A percentile compares a stretch with the other conserved stretches of the same genome.
phyloP scores from a whole-genome alignment of 176 grass and related monocot species.

The Pontederia crassipes region DNA sequence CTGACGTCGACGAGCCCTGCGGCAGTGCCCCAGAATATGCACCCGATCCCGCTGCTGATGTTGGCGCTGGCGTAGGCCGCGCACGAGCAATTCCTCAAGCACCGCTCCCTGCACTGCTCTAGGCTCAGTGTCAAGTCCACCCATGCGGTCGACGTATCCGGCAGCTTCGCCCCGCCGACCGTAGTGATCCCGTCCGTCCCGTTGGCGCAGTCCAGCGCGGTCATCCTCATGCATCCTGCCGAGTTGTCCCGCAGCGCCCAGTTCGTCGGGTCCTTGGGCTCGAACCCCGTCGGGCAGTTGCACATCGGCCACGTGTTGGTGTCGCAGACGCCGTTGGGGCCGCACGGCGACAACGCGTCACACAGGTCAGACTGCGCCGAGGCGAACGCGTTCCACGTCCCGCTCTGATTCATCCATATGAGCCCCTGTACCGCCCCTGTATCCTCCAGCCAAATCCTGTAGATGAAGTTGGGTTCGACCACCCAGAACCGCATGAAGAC shows the following conservation, averaged over 20 bases:
- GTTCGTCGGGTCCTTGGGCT: constrained; percentile 34
- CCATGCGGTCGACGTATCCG: constrained; percentile 54
- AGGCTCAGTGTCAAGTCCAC: constrained; percentile 33
- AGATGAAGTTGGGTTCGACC: constrained; percentile 4
- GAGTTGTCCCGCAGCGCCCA: constrained; percentile 52
- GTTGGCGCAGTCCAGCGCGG: constrained; percentile 33
- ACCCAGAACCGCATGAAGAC: neutral
- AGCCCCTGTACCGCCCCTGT: constrained; percentile 37
- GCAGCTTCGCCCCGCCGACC: constrained; percentile 37
- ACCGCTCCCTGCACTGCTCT: constrained; percentile 47
- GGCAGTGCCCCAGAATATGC: neutral
- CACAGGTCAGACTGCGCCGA: constrained; percentile 51
- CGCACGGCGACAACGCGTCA: constrained; percentile 47
- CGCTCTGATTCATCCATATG: constrained; percentile 22
- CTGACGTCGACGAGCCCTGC: neutral
- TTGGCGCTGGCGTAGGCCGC: constrained; percentile 33
- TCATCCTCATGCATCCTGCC: constrained; percentile 37
- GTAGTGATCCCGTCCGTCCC: constrained; percentile 38
- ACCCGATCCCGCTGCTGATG: neutral
- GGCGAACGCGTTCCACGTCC: constrained; percentile 54
- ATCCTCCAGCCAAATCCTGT: constrained; percentile 50
- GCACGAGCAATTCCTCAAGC: constrained; percentile 65
- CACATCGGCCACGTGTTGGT: constrained; percentile 20
- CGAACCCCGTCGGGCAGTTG: constrained; percentile 40
- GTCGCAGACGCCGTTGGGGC: constrained; percentile 55